A percentile compares a stretch with the other conserved stretches of the same genome.
Evolutionary conservation across 768 basidiomycete species (phyloP).

Genomic region (Suillus hirtellus): DNA sequence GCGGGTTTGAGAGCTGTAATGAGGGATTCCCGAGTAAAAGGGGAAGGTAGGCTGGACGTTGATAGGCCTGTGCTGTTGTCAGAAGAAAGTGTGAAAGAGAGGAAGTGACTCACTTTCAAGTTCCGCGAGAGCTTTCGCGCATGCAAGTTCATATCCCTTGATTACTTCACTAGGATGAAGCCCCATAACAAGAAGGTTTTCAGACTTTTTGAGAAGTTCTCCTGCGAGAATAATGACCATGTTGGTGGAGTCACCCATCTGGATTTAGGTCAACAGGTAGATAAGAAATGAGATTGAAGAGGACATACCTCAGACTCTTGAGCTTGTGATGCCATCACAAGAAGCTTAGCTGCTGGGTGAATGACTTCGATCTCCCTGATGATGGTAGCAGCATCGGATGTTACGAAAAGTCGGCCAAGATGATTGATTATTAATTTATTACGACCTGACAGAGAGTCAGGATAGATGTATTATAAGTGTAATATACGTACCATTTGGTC

Average conservation of each 20-base stretch:
- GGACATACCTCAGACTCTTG: conserved; percentile 86
- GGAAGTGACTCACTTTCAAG: conserved; percentile 73
- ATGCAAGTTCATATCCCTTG: conserved; percentile 92
- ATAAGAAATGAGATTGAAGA: conserved; percentile 1
- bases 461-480: neutral
- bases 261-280: conserved; percentile 15
- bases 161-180: conserved; percentile 96
- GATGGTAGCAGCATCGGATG: conserved; percentile 98
- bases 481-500: conserved; percentile 79
- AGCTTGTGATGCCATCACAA: conserved; percentile 98
- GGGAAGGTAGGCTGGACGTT: conserved; percentile 66
- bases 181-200: conserved; percentile 92
- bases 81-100: conserved; percentile 14
- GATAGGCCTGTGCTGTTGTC: conserved; percentile 57
- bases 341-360: conserved; percentile 96
- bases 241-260: conserved; percentile 99
- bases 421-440: conserved; percentile 99
- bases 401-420: conserved; percentile 92
- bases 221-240: conserved; percentile 93
- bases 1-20: conserved; percentile 81
- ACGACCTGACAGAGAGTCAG: conserved; percentile 55
- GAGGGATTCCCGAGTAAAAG: conserved; percentile 68
- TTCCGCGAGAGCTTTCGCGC: conserved; percentile 78
- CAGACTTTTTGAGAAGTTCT: conserved; percentile 91
- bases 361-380: conserved; percentile 98